phyloP scores from a whole-genome alignment of 208 protist genomes.

The Crithidia bombi region DNA sequence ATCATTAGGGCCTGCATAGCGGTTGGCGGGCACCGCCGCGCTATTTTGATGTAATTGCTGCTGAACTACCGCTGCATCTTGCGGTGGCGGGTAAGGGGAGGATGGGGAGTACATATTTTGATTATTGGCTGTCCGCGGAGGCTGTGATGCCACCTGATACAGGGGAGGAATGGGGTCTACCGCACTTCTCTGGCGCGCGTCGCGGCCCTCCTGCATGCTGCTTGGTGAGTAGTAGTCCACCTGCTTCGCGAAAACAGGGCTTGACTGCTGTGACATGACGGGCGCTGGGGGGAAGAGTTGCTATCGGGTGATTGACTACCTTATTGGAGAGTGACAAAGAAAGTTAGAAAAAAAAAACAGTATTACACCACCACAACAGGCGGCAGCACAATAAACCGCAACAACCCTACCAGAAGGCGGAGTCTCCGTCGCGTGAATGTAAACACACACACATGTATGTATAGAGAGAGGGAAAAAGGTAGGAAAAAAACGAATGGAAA shows the following conservation, averaged over 20 bases:
- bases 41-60: too few relatives aligned
- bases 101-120: neutral
- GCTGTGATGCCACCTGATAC: neutral
- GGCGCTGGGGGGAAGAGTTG: neutral
- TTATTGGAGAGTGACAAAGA: too few relatives aligned
- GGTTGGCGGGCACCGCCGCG: neutral
- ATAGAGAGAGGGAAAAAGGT: too few relatives aligned
- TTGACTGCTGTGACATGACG: constrained; percentile 1
- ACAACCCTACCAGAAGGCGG: too few relatives aligned
- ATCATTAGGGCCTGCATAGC: constrained; percentile 5
- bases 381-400: too few relatives aligned
- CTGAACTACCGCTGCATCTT: neutral
- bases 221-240: neutral
- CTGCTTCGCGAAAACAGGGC: constrained; percentile 9
- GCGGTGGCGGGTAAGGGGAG: neutral
- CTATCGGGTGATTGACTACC: too few relatives aligned
- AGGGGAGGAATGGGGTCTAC: neutral
- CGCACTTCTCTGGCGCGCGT: too few relatives aligned
- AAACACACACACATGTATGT: too few relatives aligned
- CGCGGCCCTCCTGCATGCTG: neutral
- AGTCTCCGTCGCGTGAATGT: too few relatives aligned
- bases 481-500: too few relatives aligned
- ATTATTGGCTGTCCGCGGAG: neutral
- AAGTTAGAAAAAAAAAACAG: too few relatives aligned
- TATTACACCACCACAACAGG: too few relatives aligned